Conservation (phyloP, 2,329 filamentous ascomycete species). For the Diaporthe sp. region DNA sequence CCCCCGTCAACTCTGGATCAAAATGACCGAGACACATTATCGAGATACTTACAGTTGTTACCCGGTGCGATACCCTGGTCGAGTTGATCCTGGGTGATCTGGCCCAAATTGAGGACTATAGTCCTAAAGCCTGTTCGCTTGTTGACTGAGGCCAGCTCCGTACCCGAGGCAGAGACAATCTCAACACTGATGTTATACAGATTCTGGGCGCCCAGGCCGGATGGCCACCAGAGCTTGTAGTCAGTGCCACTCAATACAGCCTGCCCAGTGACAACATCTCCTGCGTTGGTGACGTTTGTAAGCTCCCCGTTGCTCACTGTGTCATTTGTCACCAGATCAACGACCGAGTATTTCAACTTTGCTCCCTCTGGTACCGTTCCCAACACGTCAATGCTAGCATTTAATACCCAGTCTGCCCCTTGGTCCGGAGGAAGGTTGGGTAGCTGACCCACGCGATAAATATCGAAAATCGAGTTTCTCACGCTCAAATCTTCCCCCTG, state of each 20-base stretch:
- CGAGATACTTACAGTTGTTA: conserved; percentile 29
- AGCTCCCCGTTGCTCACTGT: conserved; percentile 55
- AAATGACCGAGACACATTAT: not conserved
- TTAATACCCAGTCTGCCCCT: conserved; percentile 69
- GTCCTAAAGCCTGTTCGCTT: conserved; percentile 73
- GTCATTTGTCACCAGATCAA: conserved; percentile 54
- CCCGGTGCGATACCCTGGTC: conserved; percentile 62
- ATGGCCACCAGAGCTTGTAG: conserved; percentile 73
- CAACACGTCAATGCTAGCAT: conserved; percentile 71
- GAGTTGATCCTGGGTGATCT: conserved; percentile 66
- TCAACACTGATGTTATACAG: conserved; percentile 69
- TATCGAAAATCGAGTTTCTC: conserved; percentile 64
- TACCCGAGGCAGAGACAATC: conserved; percentile 54
- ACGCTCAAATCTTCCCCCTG: conserved; percentile 51
- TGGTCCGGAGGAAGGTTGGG: conserved; percentile 72
- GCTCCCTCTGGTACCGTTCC: conserved; percentile 60
- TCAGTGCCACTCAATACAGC: conserved; percentile 56
- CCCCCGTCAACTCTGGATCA: not conserved
- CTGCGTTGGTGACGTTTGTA: conserved; percentile 55
- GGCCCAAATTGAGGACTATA: conserved; percentile 69
- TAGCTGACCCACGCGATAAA: conserved; percentile 70
- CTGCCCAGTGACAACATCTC: conserved; percentile 62
- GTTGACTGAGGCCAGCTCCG: conserved; percentile 58
- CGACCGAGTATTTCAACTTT: conserved; percentile 61
- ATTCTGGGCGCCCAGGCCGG: conserved; percentile 67